Conservation (phyloP, 352 stramenopile genomes). For the Globisporangium alternatum region DNA sequence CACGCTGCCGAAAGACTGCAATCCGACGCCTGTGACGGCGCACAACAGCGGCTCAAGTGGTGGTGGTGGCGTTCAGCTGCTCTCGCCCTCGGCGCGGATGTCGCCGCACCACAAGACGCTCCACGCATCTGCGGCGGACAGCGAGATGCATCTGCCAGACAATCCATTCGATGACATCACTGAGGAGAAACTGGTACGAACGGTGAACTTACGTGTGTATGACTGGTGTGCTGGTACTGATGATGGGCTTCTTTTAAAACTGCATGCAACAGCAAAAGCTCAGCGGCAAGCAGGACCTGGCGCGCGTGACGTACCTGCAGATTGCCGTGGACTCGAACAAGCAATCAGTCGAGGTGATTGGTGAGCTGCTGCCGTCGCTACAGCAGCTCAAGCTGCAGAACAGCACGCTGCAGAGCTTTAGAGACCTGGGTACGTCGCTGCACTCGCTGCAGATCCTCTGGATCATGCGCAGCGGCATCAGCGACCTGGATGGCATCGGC, state of each 20-base stretch:
- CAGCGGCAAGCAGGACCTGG: constrained; percentile 57
- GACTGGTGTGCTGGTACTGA: background rate
- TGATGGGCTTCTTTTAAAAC: background rate
- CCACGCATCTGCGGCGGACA: constrained; percentile 5
- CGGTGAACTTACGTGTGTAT: background rate
- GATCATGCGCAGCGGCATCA: constrained; percentile 61
- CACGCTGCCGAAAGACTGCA: constrained; percentile 68
- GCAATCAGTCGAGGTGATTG: constrained; percentile 81
- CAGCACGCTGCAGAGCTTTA: constrained; percentile 72
- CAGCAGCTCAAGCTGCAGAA: constrained; percentile 58
- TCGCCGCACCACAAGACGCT: constrained; percentile 2
- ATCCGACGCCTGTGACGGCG: constrained; percentile 48
- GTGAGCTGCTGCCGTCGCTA: constrained; percentile 72
- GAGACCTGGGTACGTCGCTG: constrained; percentile 81
- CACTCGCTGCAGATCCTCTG: constrained; percentile 63
- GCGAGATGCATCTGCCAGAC: constrained; percentile 32
- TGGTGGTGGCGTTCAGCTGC: constrained; percentile 13
- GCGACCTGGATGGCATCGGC: constrained; percentile 83
- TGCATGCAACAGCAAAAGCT: constrained; percentile 45
- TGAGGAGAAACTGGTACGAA: constrained; percentile 60
- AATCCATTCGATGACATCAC: constrained; percentile 83
- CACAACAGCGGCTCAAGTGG: background rate
- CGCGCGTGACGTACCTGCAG: constrained; percentile 48
- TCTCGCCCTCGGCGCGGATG: constrained; percentile 24
- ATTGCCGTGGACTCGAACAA: constrained; percentile 72